These are phyloP conservation scores for Chenopodium formosanum DNA, from an alignment of 148 eudicot genomes.

Conservation along the genomic window DNA sequence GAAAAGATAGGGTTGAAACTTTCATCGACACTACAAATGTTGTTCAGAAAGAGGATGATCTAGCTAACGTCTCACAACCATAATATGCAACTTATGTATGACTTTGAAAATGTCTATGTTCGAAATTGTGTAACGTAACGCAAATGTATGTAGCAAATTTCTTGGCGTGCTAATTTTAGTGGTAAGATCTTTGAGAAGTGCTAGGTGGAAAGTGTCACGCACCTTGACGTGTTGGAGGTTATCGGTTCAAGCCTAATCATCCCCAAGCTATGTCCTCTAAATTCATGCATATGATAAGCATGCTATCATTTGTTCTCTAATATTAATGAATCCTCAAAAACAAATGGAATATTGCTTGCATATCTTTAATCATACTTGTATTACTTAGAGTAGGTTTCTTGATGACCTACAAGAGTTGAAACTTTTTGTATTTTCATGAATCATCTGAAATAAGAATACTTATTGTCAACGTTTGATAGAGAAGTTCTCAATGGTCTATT, in stretches of 20 bases:
- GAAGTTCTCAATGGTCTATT: background rate
- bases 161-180: background rate
- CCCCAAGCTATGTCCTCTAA: background rate
- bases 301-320: too few relatives aligned
- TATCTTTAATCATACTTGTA: too few relatives aligned
- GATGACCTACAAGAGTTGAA: background rate
- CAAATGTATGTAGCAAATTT: background rate
- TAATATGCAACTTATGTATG: background rate
- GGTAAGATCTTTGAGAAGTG: background rate
- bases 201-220: too few relatives aligned
- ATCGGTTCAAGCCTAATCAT: too few relatives aligned
- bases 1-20: conserved; percentile 64
- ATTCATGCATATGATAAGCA: too few relatives aligned
- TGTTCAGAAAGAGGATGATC: conserved; percentile 52
- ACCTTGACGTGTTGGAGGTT: too few relatives aligned
- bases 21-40: conserved; percentile 47
- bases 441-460: too few relatives aligned
- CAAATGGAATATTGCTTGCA: background rate
- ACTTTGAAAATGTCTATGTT: background rate
- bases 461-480: background rate
- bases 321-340: background rate
- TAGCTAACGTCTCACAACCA: conserved; percentile 44
- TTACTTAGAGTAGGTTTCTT: background rate
- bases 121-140: too few relatives aligned
- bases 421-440: too few relatives aligned